A percentile compares a stretch with the other conserved stretches of the same genome.
Conservation (phyloP, 805 yeast genomes). For the Phaffomyces thermotolerans region DNA sequence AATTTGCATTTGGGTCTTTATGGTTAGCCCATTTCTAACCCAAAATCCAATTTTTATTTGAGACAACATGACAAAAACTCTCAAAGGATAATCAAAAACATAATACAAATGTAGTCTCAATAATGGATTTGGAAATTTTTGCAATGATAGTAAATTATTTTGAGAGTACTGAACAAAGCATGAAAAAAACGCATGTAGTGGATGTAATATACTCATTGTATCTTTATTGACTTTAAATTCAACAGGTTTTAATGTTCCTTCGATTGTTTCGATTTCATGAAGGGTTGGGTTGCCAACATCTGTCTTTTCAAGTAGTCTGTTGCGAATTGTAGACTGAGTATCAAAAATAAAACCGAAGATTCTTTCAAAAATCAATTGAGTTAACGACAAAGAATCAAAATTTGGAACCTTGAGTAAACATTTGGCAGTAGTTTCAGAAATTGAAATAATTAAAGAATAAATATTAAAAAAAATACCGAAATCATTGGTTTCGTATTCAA, state of each 20-base stretch:
- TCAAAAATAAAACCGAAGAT: slow-evolving; percentile 1
- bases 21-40: slow-evolving; percentile 89
- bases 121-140: slow-evolving; percentile 6
- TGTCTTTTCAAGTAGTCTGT: neutral
- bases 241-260: slow-evolving; percentile 24
- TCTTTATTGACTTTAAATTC: slow-evolving; percentile 37
- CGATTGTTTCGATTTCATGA: slow-evolving; percentile 16
- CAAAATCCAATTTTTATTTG: slow-evolving; percentile 87
- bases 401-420: slow-evolving; percentile 24
- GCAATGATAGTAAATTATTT: slow-evolving; percentile 2
- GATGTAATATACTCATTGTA: slow-evolving; percentile 68
- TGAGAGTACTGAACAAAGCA: slow-evolving; percentile 55
- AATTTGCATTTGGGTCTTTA: slow-evolving; percentile 69
- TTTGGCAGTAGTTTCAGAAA: slow-evolving; percentile 47
- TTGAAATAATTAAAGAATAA: slow-evolving; percentile 58
- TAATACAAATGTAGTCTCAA: slow-evolving; percentile 2
- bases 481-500: slow-evolving; percentile 84
- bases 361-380: slow-evolving; percentile 9
- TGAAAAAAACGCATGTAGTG: slow-evolving; percentile 65
- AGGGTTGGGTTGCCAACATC: slow-evolving; percentile 8
- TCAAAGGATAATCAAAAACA: slow-evolving; percentile 55
- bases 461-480: slow-evolving; percentile 31
- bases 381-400: neutral
- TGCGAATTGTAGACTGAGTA: neutral
- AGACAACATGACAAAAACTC: slow-evolving; percentile 68